Evolutionary conservation across 2,329 filamentous ascomycete genomes (phyloP), one percentile per base, ranked within the genome.

Genomic region (Boeremia lycopersici): DNA sequence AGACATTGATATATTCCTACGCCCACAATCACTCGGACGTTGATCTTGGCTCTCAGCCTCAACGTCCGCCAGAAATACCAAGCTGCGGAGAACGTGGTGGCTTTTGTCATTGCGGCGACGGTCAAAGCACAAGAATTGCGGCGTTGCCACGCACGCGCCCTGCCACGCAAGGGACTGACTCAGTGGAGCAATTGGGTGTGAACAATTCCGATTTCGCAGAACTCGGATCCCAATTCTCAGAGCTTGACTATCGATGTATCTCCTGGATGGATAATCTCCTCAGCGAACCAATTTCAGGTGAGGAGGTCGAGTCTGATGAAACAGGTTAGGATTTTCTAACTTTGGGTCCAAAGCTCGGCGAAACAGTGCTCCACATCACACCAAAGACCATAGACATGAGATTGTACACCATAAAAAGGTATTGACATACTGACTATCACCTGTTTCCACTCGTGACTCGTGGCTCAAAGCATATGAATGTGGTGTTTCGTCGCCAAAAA

Each of bases 171-270:
- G n/a, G 45, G n/a, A 23, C 39, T 10, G 6, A 25, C 29, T 8
- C 31, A 31, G 10, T 19, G 17, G 35, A 31, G 11, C 31, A 5
- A 6, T 30, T 30, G 26, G 7, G 11, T 35, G 46, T 34, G 28
- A 11, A 36, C 2, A 15, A 29, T 12, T n/a, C 50, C 42, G 36
- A 42, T 23, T 35, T 55, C 13, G 28, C n/a, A 31, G 29, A 29
- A 26, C 7, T 50, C 4, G 47, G 52, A 17, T 30, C 41, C 4
- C 52, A 50, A 28, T 55, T 47, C 12, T n/a, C 41, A 15, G 36
- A 36, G 10, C 35, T 42, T 6, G 38, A 38, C 41, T 43, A 33
- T 40, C 26, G 25, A 4, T 19, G 12, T n/a, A 29, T n/a, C 12
- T 5, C 23, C n/a, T 36, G 36, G 49, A 47, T 53, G 17, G n/a